Conservation (phyloP, 495 filamentous ascomycete genomes). For the Xylaria telfairii region DNA sequence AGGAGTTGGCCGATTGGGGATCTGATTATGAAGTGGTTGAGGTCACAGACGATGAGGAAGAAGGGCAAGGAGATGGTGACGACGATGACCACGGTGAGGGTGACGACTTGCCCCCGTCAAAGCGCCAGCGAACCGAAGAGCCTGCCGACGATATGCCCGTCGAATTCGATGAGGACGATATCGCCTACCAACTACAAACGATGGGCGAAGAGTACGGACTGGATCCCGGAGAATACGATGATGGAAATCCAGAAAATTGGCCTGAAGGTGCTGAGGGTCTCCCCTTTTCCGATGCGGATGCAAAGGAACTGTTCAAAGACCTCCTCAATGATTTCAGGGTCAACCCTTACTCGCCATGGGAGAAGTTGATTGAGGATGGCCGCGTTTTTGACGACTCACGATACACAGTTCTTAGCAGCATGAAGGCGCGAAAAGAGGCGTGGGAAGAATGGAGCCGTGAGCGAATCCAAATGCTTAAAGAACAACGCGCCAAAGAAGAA, state of each 20-base stretch:
- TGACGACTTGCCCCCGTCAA: slow-evolving; percentile 59
- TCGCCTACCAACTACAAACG: slow-evolving; percentile 85
- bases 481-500: slow-evolving; percentile 74
- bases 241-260: slow-evolving; percentile 66
- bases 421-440: slow-evolving; percentile 77
- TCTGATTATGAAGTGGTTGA: slow-evolving; percentile 90
- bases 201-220: slow-evolving; percentile 82
- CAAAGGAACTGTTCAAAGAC: slow-evolving; percentile 79
- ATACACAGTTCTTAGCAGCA: slow-evolving; percentile 82
- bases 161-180: slow-evolving; percentile 95
- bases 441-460: slow-evolving; percentile 83
- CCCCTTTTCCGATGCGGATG: slow-evolving; percentile 70
- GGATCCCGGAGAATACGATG: slow-evolving; percentile 67
- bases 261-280: slow-evolving; percentile 75
- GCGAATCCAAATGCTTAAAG: slow-evolving; percentile 71
- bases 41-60: slow-evolving; percentile 63
- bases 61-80: slow-evolving; percentile 73
- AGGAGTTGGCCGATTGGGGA: slow-evolving; percentile 49
- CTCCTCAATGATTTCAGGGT: slow-evolving; percentile 81
- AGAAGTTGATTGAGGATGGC: slow-evolving; percentile 82
- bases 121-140: slow-evolving; percentile 71
- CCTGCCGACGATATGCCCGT: slow-evolving; percentile 61
- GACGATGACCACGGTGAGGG: slow-evolving; percentile 42
- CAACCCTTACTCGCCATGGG: slow-evolving; percentile 92
- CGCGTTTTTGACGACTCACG: slow-evolving; percentile 82